A percentile compares a stretch with the other conserved stretches of the same genome.
phyloP scores from a whole-genome alignment of 2,329 filamentous ascomycete species.

The Rhynchosporium agropyri region DNA sequence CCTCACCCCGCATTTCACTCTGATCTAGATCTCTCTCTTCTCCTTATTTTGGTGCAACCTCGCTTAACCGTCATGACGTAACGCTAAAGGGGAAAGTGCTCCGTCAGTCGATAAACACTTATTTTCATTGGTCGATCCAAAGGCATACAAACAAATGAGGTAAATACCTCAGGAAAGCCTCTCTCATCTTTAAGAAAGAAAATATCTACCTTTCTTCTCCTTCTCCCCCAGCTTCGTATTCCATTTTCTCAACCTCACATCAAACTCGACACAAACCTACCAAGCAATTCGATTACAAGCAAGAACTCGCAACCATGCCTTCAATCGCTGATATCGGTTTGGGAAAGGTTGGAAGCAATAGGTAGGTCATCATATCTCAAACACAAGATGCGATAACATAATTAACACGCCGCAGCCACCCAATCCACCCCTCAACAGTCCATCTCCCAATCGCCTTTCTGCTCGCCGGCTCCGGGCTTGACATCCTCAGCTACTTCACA shows the following conservation, averaged over 20 bases:
- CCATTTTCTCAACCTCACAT: not conserved
- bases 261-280: not conserved
- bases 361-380: not conserved
- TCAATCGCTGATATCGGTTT: conserved; percentile 11
- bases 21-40: not conserved
- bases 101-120: not conserved
- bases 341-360: conserved; percentile 13
- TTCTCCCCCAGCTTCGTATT: not conserved
- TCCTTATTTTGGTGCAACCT: not conserved
- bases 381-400: not conserved
- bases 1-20: too few relatives aligned
- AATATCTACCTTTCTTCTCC: not conserved
- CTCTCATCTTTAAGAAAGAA: not conserved
- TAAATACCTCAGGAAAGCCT: too few relatives aligned
- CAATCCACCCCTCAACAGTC: conserved; percentile 28
- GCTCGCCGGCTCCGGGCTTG: conserved; percentile 3
- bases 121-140: not conserved
- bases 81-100: not conserved
- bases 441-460: conserved; percentile 30
- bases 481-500: conserved; percentile 4
- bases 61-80: conserved; percentile 5
- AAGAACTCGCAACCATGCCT: conserved; percentile 6
- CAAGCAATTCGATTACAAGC: not conserved
- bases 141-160: not conserved
- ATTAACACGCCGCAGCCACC: conserved; percentile 4